Percentiles rank a stretch among this genome's conserved stretches.
These are phyloP conservation scores for Neofusicoccum umdonicola DNA, from an alignment of 2,329 filamentous ascomycete species.

Conservation along the genomic window DNA sequence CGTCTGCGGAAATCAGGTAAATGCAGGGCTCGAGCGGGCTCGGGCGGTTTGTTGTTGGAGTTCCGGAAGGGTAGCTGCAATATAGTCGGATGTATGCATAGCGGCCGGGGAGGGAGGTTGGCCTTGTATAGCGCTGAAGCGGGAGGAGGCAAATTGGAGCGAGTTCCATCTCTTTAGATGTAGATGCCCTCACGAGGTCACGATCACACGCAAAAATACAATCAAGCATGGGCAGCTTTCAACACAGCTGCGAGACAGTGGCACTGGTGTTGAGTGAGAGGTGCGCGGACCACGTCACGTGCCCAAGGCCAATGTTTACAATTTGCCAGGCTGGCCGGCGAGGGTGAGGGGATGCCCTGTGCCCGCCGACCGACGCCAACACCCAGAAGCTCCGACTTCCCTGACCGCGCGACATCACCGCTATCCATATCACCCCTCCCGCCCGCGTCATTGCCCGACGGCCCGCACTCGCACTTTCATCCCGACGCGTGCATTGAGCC, in stretches of 20 bases:
- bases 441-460: background rate
- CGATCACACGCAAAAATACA: background rate
- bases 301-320: background rate
- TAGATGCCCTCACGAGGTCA: conserved; percentile 13
- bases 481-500: background rate
- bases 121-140: conserved; percentile 12
- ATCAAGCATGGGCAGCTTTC: background rate
- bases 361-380: background rate
- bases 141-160: conserved; percentile 7
- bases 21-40: conserved; percentile 26
- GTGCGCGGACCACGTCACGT: background rate
- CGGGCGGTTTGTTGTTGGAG: conserved; percentile 23
- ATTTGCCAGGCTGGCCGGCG: background rate
- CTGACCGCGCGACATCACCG: conserved; percentile 3
- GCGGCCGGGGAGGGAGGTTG: background rate
- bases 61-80: background rate
- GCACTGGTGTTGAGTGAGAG: background rate
- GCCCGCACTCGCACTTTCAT: background rate
- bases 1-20: conserved; percentile 19
- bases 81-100: conserved; percentile 12
- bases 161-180: conserved; percentile 5
- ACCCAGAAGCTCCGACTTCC: conserved; percentile 7
- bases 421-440: conserved; percentile 2
- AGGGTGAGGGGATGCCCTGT: background rate
- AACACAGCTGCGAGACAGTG: background rate